Conservation (phyloP, 495 filamentous ascomycete species). For the Sordaria brevicollis region DNA sequence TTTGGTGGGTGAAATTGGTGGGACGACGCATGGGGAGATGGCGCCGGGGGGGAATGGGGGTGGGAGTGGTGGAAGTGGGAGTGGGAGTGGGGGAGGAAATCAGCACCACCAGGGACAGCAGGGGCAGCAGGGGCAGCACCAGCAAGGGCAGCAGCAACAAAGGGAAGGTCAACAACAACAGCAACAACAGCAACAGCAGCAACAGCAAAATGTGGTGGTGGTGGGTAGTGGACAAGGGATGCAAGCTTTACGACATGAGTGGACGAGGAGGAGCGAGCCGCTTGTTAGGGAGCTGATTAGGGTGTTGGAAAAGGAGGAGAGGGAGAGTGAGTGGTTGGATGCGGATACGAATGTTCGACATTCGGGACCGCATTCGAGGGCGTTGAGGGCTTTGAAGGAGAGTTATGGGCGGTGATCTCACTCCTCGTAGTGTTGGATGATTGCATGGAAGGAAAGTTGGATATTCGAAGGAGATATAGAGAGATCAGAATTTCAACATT, state of each 20-base stretch:
- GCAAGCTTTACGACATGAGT: neutral
- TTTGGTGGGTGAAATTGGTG: neutral
- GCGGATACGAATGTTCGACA: slow-evolving; percentile 1
- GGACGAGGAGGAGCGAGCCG: neutral
- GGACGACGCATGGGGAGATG: too few species aligned
- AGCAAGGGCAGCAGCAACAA: neutral
- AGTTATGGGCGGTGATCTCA: neutral
- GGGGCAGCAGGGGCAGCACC: too few species aligned
- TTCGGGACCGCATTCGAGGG: neutral
- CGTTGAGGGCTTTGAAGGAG: neutral
- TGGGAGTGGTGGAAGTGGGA: too few species aligned
- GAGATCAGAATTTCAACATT: neutral
- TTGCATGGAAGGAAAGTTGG: too few species aligned
- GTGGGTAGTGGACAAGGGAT: too few species aligned
- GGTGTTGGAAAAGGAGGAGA: neutral
- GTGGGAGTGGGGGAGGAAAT: too few species aligned
- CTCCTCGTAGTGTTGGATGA: too few species aligned
- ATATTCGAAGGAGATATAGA: neutral
- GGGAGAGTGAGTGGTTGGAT: neutral
- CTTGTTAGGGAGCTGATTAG: neutral
- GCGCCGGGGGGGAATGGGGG: too few species aligned
- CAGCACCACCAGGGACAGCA: too few species aligned
- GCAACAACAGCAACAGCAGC: too few species aligned
- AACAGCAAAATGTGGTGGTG: too few species aligned
- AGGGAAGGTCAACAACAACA: too few species aligned